Conservation (phyloP, 225 moss, liverwort and hornwort genomes). For the Rhytidiadelphus loreus region DNA sequence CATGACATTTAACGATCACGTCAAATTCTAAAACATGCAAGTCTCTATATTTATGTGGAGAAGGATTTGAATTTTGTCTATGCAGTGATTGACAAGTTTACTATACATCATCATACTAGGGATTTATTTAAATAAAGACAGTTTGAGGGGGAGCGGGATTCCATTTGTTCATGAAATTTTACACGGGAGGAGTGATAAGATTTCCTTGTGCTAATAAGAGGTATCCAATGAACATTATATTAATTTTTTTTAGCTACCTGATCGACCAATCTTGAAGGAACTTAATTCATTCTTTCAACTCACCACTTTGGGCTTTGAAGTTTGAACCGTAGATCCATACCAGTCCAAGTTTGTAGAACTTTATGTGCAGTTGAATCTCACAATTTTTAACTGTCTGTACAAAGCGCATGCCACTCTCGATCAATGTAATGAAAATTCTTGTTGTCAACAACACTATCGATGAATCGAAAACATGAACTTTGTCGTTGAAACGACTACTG, state of each 20-base stretch:
- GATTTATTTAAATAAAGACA: not conserved
- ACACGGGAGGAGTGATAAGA: not conserved
- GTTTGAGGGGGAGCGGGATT: not conserved
- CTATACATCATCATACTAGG: not conserved
- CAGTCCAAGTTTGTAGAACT: not conserved
- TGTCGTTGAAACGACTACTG: not conserved
- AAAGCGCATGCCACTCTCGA: not conserved
- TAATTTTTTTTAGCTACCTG: not conserved
- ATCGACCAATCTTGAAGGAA: not conserved
- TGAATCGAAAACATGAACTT: not conserved
- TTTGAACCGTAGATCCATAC: not conserved
- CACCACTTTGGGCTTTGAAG: not conserved
- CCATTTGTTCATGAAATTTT: not conserved
- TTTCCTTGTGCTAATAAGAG: not conserved
- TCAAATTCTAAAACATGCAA: too few relatives aligned
- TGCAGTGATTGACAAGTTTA: too few relatives aligned
- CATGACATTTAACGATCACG: too few relatives aligned
- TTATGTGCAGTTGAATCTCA: not conserved
- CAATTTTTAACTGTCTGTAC: not conserved
- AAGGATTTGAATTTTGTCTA: too few relatives aligned
- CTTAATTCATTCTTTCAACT: not conserved
- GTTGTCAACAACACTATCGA: not conserved
- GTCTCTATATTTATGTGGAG: too few relatives aligned
- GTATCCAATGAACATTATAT: too few relatives aligned
- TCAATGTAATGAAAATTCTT: not conserved